These are phyloP conservation scores for Saccharomyces hybrid DNA, from an alignment of 1,139 yeast species.

Conservation along the genomic window DNA sequence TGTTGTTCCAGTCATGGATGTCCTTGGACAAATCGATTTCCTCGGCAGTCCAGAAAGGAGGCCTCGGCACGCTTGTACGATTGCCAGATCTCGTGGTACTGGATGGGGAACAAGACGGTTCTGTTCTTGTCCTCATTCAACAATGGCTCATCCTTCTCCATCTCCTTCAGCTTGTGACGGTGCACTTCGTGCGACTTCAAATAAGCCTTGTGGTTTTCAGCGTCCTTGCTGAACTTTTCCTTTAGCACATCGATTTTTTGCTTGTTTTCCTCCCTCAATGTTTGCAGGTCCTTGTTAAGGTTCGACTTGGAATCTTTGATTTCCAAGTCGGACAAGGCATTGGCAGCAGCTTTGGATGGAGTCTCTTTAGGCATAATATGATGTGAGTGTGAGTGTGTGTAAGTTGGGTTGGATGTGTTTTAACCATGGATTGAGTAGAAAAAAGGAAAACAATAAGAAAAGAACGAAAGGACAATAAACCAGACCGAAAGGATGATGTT, in stretches of 20 bases:
- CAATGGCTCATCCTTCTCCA: conserved; percentile 84
- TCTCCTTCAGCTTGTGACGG: conserved; percentile 62
- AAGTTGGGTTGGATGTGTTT: neutral
- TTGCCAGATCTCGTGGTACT: conserved; percentile 97
- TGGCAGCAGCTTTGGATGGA: conserved; percentile 41
- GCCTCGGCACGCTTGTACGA: conserved; percentile 99
- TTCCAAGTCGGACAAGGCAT: conserved; percentile 36
- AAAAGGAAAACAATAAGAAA: neutral
- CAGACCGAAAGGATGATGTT: neutral
- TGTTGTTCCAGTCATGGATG: conserved; percentile 82
- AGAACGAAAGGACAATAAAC: neutral
- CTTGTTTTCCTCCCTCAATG: conserved; percentile 19
- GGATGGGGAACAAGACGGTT: conserved; percentile 91
- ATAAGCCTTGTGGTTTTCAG: conserved; percentile 44
- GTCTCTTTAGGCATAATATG: conserved; percentile 34
- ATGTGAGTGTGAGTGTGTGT: neutral
- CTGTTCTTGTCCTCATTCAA: conserved; percentile 77
- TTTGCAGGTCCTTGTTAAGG: conserved; percentile 17
- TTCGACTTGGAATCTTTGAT: conserved; percentile 30
- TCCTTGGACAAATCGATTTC: conserved; percentile 96
- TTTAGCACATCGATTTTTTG: conserved; percentile 14
- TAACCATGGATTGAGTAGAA: neutral
- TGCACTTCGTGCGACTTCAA: conserved; percentile 55
- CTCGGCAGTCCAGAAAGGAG: conserved; percentile 98
- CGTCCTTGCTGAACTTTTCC: conserved; percentile 25